Base-by-base conservation (phyloP, 139 green algal species). In the Chlamydomonas asymmetrica region DNA sequence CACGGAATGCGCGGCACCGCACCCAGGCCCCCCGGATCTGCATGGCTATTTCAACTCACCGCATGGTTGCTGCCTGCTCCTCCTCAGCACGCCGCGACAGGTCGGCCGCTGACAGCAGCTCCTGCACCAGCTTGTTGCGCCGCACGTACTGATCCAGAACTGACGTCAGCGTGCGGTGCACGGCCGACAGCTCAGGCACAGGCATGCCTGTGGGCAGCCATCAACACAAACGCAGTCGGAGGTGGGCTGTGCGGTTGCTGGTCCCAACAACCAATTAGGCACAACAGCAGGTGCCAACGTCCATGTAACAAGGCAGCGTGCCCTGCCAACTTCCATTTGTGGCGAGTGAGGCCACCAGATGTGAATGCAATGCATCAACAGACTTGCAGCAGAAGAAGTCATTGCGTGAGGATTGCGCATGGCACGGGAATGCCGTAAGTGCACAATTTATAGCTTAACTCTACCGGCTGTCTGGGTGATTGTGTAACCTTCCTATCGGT, bases 101-200 rank as follows among this genome's bases (percentile, higher is more conserved):
- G 35, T 70, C 49, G 3, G 71, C 71, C 20, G 70, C 77, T 8
- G 32, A 54, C 70, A 83, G 65, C 52, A 83, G 64, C 63, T 83
- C 77, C 31, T 48, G 2, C 25, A 83, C 77, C 54, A 83, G 64
- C 40, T 56, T 49, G 40, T 83, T 71, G 8, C 77, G 70, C 32
- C 77, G 63, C 2, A 40, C 27, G 70, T 72, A 79, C 71, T 79
- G 77, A 48, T 71, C 50, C 39, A 79, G 40, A 16, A 66, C n/a
- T 18, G 29, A 31, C 4, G 23, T 43, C 37, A 79, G 48, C 31
- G 37, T 45, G 37, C 73, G 73, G 49, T 57, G 37, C 50, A 79
- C 27, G 2, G 73, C 61, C 16, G 32, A n/a, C 1, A 50, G 31
- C 48, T 79, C 73, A 1, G 73, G 63, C n/a, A 18, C 41, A 9